Conservation (phyloP, 2,329 filamentous ascomycete species). For the Sclerotinia spermophila region DNA sequence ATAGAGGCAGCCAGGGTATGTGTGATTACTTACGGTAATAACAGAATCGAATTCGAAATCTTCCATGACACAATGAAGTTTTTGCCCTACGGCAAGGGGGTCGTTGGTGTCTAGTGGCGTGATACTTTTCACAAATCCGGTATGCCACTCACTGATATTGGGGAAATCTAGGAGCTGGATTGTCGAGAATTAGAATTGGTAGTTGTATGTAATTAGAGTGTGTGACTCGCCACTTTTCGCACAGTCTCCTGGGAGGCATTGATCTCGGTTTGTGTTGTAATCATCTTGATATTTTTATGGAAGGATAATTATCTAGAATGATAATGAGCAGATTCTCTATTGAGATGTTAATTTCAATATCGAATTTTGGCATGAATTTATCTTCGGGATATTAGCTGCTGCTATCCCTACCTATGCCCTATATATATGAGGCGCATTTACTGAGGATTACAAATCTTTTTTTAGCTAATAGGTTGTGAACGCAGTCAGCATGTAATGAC, state of each 20-base stretch:
- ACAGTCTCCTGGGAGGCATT: background rate
- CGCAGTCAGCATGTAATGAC: background rate
- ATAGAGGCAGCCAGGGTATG: too few relatives aligned
- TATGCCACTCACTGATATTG: background rate
- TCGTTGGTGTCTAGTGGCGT: background rate
- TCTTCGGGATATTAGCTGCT: background rate
- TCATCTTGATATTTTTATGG: background rate
- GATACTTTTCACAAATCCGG: background rate
- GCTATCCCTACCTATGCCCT: background rate
- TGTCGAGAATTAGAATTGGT: background rate
- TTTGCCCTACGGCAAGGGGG: background rate
- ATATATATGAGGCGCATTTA: background rate
- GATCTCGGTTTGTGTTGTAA: constrained; percentile 2
- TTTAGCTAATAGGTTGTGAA: too few relatives aligned
- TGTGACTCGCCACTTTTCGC: background rate
- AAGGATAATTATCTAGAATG: too few relatives aligned
- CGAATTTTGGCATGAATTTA: background rate
- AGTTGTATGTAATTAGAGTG: background rate
- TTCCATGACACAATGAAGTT: background rate
- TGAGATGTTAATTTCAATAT: background rate
- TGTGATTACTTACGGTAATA: background rate
- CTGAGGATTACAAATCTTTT: background rate
- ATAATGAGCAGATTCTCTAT: background rate
- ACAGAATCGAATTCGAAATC: background rate
- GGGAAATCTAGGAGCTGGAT: constrained; percentile 3